Conservation (phyloP, 2,329 filamentous ascomycete genomes). For the Pseudovirgaria hyperparasitica region DNA sequence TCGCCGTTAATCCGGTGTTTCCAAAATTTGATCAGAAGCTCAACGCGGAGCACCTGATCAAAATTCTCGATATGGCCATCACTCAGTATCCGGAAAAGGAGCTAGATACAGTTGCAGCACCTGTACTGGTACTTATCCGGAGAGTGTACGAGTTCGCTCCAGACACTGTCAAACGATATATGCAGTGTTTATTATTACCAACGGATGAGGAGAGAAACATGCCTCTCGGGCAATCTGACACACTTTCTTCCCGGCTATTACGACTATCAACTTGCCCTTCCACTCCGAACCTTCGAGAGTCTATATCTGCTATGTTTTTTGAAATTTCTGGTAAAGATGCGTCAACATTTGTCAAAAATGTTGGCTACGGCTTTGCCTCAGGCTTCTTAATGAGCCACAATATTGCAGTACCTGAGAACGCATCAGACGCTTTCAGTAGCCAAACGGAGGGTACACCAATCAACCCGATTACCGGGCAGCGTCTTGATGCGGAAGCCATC, state of each 20-base stretch:
- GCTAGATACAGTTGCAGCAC: slow-evolving; percentile 59
- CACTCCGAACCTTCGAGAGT: slow-evolving; percentile 58
- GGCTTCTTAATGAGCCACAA: slow-evolving; percentile 82
- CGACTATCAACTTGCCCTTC: slow-evolving; percentile 63
- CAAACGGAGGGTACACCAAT: slow-evolving; percentile 30
- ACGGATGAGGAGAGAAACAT: slow-evolving; percentile 61
- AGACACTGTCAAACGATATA: slow-evolving; percentile 43
- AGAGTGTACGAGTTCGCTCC: slow-evolving; percentile 60
- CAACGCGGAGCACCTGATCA: slow-evolving; percentile 52
- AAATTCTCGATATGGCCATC: slow-evolving; percentile 56
- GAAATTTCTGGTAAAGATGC: slow-evolving; percentile 75
- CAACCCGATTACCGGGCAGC: slow-evolving; percentile 83
- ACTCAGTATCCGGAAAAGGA: slow-evolving; percentile 51
- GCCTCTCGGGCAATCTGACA: slow-evolving; percentile 63
- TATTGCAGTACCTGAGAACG: slow-evolving; percentile 58
- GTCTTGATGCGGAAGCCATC: slow-evolving; percentile 52
- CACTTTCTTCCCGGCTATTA: slow-evolving; percentile 64
- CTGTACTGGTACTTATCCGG: slow-evolving; percentile 62
- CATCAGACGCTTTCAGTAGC: slow-evolving; percentile 41
- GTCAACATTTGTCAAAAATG: slow-evolving; percentile 70
- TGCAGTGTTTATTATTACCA: slow-evolving; percentile 61
- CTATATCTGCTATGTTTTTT: slow-evolving; percentile 70
- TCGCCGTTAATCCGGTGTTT: slow-evolving; percentile 46
- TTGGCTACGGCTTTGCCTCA: slow-evolving; percentile 88
- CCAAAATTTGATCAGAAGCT: slow-evolving; percentile 47